Percentiles rank a stretch among this genome's conserved stretches.
phyloP scores from a whole-genome alignment of 169 alveolate genomes.

The Cystoisospora suis region DNA sequence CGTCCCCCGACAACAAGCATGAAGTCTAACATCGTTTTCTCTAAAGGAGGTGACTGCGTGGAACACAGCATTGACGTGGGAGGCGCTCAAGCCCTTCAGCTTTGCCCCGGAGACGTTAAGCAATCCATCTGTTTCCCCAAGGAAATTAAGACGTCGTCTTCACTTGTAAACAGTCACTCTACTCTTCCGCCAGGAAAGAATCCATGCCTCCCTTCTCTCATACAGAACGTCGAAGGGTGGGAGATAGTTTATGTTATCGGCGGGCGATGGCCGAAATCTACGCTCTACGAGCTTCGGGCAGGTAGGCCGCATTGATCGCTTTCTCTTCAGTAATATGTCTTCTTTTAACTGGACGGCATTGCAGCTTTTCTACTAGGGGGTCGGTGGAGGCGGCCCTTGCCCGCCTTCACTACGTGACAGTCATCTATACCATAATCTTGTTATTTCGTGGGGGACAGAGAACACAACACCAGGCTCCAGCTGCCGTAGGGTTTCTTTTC shows the following conservation, averaged over 20 bases:
- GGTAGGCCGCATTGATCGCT: too few relatives aligned
- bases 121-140: too few relatives aligned
- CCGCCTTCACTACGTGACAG: not conserved
- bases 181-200: not conserved
- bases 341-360: not conserved
- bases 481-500: too few relatives aligned
- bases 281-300: not conserved
- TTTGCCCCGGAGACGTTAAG: too few relatives aligned
- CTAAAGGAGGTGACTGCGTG: too few relatives aligned
- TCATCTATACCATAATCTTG: not conserved
- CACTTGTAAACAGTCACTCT: too few relatives aligned
- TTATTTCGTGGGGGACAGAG: not conserved
- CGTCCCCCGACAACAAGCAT: too few relatives aligned
- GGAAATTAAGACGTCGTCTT: too few relatives aligned
- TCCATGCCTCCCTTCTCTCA: not conserved
- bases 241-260: not conserved
- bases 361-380: not conserved
- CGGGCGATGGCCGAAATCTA: constrained; percentile 17
- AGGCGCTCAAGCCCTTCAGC: not conserved
- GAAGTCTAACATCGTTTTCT: too few relatives aligned
- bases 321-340: too few relatives aligned
- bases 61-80: too few relatives aligned
- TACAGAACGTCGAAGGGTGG: not conserved
- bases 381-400: not conserved
- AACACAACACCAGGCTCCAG: not conserved